phyloP scores from a whole-genome alignment of 1,139 yeast genomes.

The Scheffersomyces stambukii region DNA sequence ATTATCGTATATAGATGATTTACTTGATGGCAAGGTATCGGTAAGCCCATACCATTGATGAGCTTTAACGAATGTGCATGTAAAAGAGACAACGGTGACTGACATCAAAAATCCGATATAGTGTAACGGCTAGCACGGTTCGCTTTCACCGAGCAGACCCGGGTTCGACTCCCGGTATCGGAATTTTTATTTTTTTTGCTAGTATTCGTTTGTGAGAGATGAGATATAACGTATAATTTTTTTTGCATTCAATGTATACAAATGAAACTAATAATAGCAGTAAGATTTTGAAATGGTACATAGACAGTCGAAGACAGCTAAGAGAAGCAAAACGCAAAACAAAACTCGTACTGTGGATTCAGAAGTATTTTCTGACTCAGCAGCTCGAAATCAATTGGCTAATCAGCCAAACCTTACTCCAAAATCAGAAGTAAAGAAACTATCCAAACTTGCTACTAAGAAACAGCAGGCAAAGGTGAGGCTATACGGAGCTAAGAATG shows the following conservation, averaged over 20 bases:
- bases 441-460: slow-evolving; percentile 51
- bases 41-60: no score
- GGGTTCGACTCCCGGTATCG: slow-evolving; percentile 85
- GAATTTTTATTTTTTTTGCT: slow-evolving; percentile 39
- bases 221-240: no score
- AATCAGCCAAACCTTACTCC: slow-evolving; percentile 62
- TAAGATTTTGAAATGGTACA: no score
- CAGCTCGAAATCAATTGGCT: slow-evolving; percentile 62
- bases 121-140: slow-evolving; percentile 84
- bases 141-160: slow-evolving; percentile 82
- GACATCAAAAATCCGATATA: no score
- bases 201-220: no score
- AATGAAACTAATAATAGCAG: no score
- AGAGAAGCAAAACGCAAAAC: slow-evolving; percentile 50
- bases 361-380: slow-evolving; percentile 60
- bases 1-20: no score
- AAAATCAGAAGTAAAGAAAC: slow-evolving; percentile 50
- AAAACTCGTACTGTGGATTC: slow-evolving; percentile 56
- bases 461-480: slow-evolving; percentile 63
- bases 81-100: no score
- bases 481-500: slow-evolving; percentile 67
- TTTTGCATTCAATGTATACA: background rate
- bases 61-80: no score
- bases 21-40: no score
- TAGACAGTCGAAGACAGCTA: slow-evolving; percentile 57